phyloP scores from a whole-genome alignment of 2,329 filamentous ascomycete genomes.

The Capronia coronata region DNA sequence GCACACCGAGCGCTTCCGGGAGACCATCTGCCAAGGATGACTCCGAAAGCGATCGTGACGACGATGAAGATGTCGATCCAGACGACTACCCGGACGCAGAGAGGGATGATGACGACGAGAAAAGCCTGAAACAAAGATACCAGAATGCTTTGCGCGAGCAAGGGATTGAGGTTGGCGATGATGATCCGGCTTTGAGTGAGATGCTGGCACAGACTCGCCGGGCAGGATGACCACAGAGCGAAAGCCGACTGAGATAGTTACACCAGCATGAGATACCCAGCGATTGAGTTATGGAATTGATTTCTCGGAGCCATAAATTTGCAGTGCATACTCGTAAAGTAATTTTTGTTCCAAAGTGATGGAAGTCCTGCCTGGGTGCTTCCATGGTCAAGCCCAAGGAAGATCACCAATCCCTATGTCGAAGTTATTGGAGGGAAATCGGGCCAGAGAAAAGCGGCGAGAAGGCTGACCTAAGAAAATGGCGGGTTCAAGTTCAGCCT shows the following conservation, averaged over 20 bases:
- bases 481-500: background rate
- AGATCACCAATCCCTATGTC: too few species aligned
- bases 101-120: constrained; percentile 56
- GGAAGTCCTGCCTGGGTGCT: background rate
- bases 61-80: constrained; percentile 43
- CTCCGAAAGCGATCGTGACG: constrained; percentile 34
- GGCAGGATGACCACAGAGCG: constrained; percentile 2
- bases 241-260: background rate
- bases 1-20: constrained; percentile 23
- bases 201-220: constrained; percentile 21
- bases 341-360: too few species aligned
- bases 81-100: constrained; percentile 48
- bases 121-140: constrained; percentile 69
- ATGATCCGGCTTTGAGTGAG: constrained; percentile 46
- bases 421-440: too few species aligned
- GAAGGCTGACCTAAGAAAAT: constrained; percentile 1
- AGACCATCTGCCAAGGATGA: constrained; percentile 45
- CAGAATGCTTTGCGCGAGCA: constrained; percentile 63
- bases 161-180: constrained; percentile 35
- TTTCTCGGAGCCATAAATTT: background rate
- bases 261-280: constrained; percentile 25
- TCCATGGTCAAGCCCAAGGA: background rate
- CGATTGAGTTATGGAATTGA: constrained; percentile 12
- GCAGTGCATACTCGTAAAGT: background rate
- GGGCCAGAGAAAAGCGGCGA: too few species aligned